A percentile compares a stretch with the other conserved stretches of the same genome.
These are phyloP conservation scores for Forsythia viridissima DNA, from an alignment of 257 asterid species.

Conservation along the genomic window DNA sequence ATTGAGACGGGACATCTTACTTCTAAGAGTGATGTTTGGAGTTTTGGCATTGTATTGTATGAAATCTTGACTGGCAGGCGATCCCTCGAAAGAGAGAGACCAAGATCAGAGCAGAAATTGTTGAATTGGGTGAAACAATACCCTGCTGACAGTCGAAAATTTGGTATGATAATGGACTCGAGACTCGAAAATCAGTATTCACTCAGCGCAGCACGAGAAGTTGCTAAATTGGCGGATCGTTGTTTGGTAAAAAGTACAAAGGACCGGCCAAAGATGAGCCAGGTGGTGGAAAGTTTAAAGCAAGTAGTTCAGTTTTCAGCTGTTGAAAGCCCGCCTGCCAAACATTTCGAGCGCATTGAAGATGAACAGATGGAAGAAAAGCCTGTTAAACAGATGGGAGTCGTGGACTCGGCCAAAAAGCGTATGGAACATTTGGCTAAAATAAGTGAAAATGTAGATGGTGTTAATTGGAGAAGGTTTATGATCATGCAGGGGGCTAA, in stretches of 20 bases:
- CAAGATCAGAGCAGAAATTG: constrained; percentile 69
- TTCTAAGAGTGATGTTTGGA: constrained; percentile 95
- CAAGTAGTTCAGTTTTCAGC: constrained; percentile 40
- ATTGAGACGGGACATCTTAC: constrained; percentile 93
- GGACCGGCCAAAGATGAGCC: constrained; percentile 91
- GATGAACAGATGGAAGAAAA: constrained; percentile 39
- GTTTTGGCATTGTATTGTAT: constrained; percentile 86
- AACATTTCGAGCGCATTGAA: constrained; percentile 31
- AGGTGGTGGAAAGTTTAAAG: constrained; percentile 69
- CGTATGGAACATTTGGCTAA: constrained; percentile 76
- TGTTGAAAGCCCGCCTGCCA: constrained; percentile 41
- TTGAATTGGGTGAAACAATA: constrained; percentile 72
- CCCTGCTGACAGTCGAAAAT: constrained; percentile 61
- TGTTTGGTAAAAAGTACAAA: constrained; percentile 68
- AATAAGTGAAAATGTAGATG: constrained; percentile 73
- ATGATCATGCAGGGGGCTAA: constrained; percentile 76
- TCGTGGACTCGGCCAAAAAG: constrained; percentile 68
- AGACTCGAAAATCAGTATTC: constrained; percentile 68
- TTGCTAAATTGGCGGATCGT: constrained; percentile 71
- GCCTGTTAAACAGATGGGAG: constrained; percentile 30
- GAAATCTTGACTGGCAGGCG: constrained; percentile 84
- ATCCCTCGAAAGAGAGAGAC: constrained; percentile 73
- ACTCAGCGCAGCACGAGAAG: constrained; percentile 51
- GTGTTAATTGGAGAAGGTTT: constrained; percentile 54
- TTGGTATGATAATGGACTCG: constrained; percentile 62